phyloP scores from a whole-genome alignment of 129 eudicot genomes.

The Flaveria ramosissima region DNA sequence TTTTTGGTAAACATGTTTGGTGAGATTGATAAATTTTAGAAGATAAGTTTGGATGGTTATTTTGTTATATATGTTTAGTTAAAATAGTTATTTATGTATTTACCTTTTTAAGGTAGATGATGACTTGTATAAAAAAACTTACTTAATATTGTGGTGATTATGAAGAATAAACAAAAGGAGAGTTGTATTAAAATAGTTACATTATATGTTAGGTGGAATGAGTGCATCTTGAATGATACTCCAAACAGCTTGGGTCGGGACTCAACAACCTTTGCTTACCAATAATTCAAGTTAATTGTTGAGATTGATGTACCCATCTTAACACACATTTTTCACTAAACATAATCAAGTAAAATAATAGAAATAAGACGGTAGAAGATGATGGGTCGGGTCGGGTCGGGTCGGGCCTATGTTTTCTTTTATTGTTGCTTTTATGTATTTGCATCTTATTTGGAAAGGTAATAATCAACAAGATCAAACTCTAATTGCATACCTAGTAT shows the following conservation, averaged over 20 bases:
- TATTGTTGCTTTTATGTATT: neutral
- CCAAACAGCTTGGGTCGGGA: conserved; percentile 44
- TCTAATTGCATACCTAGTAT: neutral
- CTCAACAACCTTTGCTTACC: conserved; percentile 43
- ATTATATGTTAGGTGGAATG: conserved; percentile 40
- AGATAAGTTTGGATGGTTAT: too few species aligned
- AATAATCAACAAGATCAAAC: neutral
- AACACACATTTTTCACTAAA: conserved; percentile 16
- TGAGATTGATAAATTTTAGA: too few species aligned
- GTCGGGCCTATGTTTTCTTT: neutral
- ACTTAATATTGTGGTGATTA: neutral
- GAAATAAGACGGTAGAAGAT: neutral
- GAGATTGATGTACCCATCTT: conserved; percentile 33
- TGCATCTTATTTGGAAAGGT: neutral
- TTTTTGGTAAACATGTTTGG: too few species aligned
- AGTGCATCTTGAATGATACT: conserved; percentile 38
- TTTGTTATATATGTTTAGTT: neutral
- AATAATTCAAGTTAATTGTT: conserved; percentile 33
- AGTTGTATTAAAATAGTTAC: conserved; percentile 9
- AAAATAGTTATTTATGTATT: too few species aligned
- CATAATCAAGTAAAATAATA: neutral
- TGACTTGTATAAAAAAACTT: too few species aligned
- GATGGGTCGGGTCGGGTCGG: neutral
- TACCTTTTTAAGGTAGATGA: too few species aligned
- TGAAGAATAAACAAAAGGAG: neutral